Conservation (phyloP, 257 asterid species). For the Linderniella brevidens region DNA sequence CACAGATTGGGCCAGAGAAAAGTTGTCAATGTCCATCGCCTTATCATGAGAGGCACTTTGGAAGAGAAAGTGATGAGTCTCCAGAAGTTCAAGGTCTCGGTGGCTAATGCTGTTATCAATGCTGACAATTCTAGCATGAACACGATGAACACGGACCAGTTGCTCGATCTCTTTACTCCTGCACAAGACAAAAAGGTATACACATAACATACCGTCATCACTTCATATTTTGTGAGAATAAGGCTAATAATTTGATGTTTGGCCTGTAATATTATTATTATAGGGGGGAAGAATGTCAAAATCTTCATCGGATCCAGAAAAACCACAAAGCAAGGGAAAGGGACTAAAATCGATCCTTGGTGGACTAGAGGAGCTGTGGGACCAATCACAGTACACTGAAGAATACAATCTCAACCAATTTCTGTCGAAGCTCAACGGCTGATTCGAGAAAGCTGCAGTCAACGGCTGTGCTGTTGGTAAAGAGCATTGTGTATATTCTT, state of each 20-base stretch:
- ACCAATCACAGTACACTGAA: constrained; percentile 92
- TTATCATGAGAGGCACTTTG: constrained; percentile 96
- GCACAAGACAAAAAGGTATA: constrained; percentile 75
- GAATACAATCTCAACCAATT: constrained; percentile 80
- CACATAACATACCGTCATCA: not conserved
- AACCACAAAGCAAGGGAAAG: constrained; percentile 44
- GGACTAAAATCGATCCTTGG: constrained; percentile 86
- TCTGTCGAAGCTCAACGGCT: constrained; percentile 70
- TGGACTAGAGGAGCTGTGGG: constrained; percentile 98
- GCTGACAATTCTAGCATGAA: constrained; percentile 90
- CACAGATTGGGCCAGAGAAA: constrained; percentile 93
- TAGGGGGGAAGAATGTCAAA: constrained; percentile 45
- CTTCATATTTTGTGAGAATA: not conserved
- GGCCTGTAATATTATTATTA: constrained; percentile 5
- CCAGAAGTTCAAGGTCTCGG: constrained; percentile 88
- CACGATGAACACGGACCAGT: constrained; percentile 95
- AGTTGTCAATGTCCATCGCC: constrained; percentile 93
- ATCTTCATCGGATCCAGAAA: constrained; percentile 26
- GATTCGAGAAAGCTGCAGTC: constrained; percentile 9
- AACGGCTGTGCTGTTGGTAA: too few species aligned
- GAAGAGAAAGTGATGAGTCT: constrained; percentile 99
- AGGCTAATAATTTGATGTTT: not conserved
- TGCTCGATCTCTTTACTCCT: constrained; percentile 87
- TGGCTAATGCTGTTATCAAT: constrained; percentile 89
- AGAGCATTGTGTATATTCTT: too few species aligned